phyloP scores from a whole-genome alignment of 139 green algal species.

The Chlorella sp. region DNA sequence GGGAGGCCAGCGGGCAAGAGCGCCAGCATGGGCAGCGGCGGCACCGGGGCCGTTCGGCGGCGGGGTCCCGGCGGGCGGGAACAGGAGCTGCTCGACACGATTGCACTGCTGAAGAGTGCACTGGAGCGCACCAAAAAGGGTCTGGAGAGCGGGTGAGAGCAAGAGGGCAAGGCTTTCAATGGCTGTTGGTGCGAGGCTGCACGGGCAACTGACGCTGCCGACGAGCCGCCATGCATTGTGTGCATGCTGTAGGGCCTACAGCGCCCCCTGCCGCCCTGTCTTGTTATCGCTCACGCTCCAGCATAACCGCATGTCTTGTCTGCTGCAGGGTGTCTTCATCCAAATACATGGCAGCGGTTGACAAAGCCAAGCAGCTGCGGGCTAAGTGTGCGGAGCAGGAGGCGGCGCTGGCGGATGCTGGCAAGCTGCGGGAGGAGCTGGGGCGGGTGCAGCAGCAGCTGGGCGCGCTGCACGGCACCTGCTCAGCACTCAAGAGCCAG shows the following conservation, averaged over 20 bases:
- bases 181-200: too few relatives aligned
- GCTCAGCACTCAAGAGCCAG: constrained; percentile 55
- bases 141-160: constrained; percentile 60
- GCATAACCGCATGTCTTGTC: too few relatives aligned
- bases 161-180: too few relatives aligned
- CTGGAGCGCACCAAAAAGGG: constrained; percentile 72
- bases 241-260: too few relatives aligned
- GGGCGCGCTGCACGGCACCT: constrained; percentile 55
- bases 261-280: constrained; percentile 32
- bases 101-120: constrained; percentile 72
- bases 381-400: constrained; percentile 33
- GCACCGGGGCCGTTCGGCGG: neutral
- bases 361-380: constrained; percentile 51
- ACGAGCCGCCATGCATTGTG: too few relatives aligned
- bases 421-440: constrained; percentile 47
- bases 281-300: too few relatives aligned
- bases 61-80: constrained; percentile 44
- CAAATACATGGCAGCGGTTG: constrained; percentile 80
- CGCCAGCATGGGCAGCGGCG: neutral
- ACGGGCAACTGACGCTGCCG: too few relatives aligned
- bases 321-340: constrained; percentile 11
- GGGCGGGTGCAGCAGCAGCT: constrained; percentile 53
- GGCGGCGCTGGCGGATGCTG: constrained; percentile 49
- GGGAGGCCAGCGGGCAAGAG: too few relatives aligned
- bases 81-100: constrained; percentile 72